Conservation (phyloP, 192 early-diverging fungal species). For the Coemansia sp. region DNA sequence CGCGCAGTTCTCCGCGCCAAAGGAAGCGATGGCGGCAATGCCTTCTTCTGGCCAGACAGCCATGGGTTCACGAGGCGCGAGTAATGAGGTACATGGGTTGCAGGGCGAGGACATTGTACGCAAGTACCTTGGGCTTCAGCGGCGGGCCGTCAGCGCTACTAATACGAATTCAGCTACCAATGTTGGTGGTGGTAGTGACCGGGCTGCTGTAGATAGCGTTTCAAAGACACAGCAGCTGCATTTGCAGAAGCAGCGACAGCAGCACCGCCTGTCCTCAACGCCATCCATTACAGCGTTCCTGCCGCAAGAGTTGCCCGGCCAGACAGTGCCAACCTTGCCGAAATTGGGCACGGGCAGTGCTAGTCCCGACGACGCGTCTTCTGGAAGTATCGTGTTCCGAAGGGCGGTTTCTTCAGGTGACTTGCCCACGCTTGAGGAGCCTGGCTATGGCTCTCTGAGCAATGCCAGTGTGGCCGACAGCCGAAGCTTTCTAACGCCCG, state of each 20-base stretch:
- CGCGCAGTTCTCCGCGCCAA: conserved; percentile 16
- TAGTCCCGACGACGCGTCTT: conserved; percentile 10
- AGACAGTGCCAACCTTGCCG: not conserved
- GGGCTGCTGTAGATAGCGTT: not conserved
- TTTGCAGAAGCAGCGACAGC: conserved; percentile 9
- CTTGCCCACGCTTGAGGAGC: conserved; percentile 44
- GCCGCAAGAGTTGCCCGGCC: not conserved
- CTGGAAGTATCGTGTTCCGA: conserved; percentile 43
- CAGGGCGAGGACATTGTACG: conserved; percentile 56
- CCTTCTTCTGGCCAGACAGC: conserved; percentile 8
- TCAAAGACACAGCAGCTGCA: not conserved
- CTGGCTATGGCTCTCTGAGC: not conserved
- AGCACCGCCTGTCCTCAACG: conserved; percentile 1
- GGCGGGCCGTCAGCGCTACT: conserved; percentile 14
- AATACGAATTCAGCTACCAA: not conserved
- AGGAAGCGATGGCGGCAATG: conserved; percentile 13
- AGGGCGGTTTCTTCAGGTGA: conserved; percentile 56
- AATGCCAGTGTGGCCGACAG: conserved; percentile 10
- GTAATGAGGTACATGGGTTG: conserved; percentile 6
- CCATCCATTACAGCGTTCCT: not conserved
- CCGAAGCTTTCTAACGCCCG: conserved; percentile 43
- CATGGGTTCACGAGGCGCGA: not conserved
- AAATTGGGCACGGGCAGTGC: not conserved
- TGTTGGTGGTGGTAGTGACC: not conserved
- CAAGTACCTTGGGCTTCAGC: conserved; percentile 49